Conservation (phyloP, 2,329 filamentous ascomycete genomes). For the Fusarium sp. region DNA sequence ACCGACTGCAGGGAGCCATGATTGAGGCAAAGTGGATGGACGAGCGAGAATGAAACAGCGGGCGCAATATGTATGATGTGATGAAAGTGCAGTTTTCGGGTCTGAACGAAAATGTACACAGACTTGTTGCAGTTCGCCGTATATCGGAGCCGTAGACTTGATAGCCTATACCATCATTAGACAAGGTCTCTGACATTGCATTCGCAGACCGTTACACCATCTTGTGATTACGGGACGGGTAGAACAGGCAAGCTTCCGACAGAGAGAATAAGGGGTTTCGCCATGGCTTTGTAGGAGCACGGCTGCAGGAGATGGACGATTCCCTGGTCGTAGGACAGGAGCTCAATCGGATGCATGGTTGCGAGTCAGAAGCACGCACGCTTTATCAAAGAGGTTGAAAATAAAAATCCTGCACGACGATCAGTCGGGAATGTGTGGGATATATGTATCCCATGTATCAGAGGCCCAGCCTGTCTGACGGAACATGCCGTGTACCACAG, state of each 20-base stretch:
- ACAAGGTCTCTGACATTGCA: not conserved
- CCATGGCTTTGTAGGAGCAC: not conserved
- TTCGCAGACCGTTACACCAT: constrained; percentile 11
- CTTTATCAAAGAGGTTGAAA: too few relatives aligned
- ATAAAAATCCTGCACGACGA: too few relatives aligned
- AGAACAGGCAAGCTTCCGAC: not conserved
- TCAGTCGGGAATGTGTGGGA: too few relatives aligned
- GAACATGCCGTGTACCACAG: too few relatives aligned
- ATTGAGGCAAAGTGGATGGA: too few relatives aligned
- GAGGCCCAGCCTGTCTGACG: too few relatives aligned
- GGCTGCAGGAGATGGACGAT: not conserved
- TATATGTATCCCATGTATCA: too few relatives aligned
- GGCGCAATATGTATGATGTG: too few relatives aligned
- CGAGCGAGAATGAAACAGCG: not conserved
- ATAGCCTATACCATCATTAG: not conserved
- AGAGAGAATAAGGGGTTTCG: not conserved
- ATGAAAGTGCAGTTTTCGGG: not conserved
- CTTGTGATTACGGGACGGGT: not conserved
- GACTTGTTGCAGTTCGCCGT: not conserved
- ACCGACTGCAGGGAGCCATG: too few relatives aligned
- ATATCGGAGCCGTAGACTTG: not conserved
- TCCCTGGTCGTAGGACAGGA: too few relatives aligned
- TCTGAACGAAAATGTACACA: not conserved
- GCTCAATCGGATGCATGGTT: too few relatives aligned
- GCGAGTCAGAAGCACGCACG: too few relatives aligned